A percentile compares a stretch with the other conserved stretches of the same genome.
Conservation (phyloP, 305 asterid species). For the Fraxinus sp. region DNA sequence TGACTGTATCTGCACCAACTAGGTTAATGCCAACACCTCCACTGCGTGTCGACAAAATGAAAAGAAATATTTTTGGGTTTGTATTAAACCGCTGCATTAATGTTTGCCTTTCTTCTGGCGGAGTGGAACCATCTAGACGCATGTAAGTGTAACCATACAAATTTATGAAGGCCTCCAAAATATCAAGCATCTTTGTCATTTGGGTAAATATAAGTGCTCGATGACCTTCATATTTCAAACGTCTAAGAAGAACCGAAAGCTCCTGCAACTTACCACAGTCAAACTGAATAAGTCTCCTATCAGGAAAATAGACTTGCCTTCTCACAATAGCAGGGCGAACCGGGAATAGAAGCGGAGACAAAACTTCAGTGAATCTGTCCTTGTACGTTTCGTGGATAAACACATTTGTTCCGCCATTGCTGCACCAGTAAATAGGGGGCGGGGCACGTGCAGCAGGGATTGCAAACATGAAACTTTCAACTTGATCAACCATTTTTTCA, state of each 20-base stretch:
- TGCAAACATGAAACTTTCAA: slow-evolving; percentile 96
- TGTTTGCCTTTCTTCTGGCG: slow-evolving; percentile 95
- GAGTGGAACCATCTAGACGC: slow-evolving; percentile 99
- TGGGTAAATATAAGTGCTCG: slow-evolving; percentile 97
- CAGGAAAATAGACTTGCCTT: slow-evolving; percentile 98
- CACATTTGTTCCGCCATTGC: slow-evolving; percentile 65
- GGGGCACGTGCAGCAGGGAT: slow-evolving; percentile 99
- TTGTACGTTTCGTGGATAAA: slow-evolving; percentile 55
- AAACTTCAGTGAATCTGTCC: slow-evolving; percentile 56
- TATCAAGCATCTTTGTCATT: slow-evolving; percentile 99
- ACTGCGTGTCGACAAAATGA: slow-evolving; percentile 95
- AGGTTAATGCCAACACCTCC: slow-evolving; percentile 99
- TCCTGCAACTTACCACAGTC: slow-evolving; percentile 99
- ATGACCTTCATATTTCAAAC: slow-evolving; percentile 89
- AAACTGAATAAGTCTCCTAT: slow-evolving; percentile 94
- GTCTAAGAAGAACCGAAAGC: slow-evolving; percentile 85
- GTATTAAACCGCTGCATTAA: slow-evolving; percentile 98
- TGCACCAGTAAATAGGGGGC: slow-evolving; percentile 90
- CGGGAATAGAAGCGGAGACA: slow-evolving; percentile 78
- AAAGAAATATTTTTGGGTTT: slow-evolving; percentile 85
- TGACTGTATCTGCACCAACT: slow-evolving; percentile 98
- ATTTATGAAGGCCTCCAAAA: slow-evolving; percentile 94
- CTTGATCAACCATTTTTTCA: slow-evolving; percentile 62
- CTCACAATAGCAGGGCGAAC: slow-evolving; percentile 96
- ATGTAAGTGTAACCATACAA: slow-evolving; percentile 96